These are phyloP conservation scores for Citrus unshiu DNA, from an alignment of 345 rosid species.

Conservation along the genomic window DNA sequence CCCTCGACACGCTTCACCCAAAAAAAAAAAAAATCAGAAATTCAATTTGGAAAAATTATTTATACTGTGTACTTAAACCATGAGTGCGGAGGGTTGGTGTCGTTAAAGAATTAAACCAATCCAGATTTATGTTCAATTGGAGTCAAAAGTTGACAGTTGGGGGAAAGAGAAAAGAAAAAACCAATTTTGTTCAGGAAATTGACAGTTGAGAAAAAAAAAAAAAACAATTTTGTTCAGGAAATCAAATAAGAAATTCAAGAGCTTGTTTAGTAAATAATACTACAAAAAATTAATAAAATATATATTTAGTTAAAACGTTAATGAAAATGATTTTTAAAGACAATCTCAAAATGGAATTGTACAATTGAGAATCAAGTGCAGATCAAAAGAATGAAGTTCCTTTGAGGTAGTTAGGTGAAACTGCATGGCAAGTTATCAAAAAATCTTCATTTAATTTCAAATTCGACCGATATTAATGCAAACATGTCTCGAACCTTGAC, in stretches of 20 bases:
- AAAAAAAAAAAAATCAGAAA: neutral
- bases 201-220: too few species aligned
- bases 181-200: too few species aligned
- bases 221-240: neutral
- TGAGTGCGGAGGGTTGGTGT: conserved; percentile 3
- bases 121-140: neutral
- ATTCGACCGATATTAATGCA: neutral
- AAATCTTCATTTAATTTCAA: neutral
- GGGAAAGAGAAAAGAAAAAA: too few species aligned
- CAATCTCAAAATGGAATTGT: neutral
- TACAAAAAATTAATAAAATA: neutral
- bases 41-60: neutral
- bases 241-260: neutral
- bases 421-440: too few species aligned
- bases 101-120: neutral
- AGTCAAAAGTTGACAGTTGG: too few species aligned
- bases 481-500: neutral
- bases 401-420: too few species aligned
- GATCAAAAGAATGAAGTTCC: too few species aligned
- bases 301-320: neutral
- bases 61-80: neutral
- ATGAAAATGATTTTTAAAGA: neutral
- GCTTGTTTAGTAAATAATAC: neutral
- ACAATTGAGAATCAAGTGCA: neutral
- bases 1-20: neutral